These are phyloP conservation scores for Aspergillus homomorphus DNA, from an alignment of 495 filamentous ascomycete species.

Conservation along the genomic window DNA sequence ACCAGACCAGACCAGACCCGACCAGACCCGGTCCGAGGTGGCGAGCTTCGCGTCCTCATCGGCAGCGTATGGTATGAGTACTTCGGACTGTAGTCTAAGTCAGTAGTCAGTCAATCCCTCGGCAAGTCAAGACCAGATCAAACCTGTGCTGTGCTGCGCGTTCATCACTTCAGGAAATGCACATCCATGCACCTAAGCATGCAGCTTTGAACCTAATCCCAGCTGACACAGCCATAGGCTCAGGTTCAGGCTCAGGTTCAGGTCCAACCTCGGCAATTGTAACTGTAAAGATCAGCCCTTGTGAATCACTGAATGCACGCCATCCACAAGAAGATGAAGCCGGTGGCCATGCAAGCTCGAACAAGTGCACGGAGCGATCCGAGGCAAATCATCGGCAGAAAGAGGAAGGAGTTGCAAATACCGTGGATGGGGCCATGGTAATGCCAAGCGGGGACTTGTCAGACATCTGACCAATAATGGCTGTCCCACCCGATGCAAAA, in stretches of 20 bases:
- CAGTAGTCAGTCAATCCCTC: no score
- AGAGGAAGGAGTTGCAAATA: background rate
- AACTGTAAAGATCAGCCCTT: background rate
- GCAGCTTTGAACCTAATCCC: background rate
- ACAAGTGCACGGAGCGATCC: background rate
- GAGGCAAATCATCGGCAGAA: no score
- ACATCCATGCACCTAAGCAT: background rate
- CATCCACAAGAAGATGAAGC: no score
- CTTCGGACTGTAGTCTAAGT: no score
- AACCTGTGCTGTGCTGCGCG: background rate
- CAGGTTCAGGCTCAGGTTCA: background rate
- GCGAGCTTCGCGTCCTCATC: no score
- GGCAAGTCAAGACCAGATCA: background rate
- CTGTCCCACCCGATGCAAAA: background rate
- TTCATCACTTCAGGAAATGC: background rate
- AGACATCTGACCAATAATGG: background rate
- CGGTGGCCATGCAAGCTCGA: no score
- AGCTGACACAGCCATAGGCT: background rate
- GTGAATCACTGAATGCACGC: background rate
- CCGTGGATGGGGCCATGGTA: background rate
- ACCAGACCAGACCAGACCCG: background rate
- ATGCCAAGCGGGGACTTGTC: background rate
- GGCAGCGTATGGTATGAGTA: no score
- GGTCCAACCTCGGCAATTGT: background rate
- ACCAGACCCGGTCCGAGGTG: no score